Percentiles rank a stretch among this genome's conserved stretches.
These are phyloP conservation scores for Coemansia sp. DNA, from an alignment of 192 early-diverging fungal species.

Conservation along the genomic window DNA sequence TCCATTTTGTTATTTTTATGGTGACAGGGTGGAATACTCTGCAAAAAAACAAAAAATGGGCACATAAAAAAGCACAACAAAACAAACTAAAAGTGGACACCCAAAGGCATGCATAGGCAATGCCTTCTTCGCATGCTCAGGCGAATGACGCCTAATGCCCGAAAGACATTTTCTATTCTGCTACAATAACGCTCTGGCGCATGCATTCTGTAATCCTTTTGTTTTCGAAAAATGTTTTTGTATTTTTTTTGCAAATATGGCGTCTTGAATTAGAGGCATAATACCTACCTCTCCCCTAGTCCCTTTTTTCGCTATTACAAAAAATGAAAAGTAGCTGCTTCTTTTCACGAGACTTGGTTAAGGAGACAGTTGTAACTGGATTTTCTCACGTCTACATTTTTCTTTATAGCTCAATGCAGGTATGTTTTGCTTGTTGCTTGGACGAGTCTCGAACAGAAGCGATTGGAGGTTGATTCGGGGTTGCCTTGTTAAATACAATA, in stretches of 20 bases:
- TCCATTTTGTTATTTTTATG: neutral
- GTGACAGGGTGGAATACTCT: neutral
- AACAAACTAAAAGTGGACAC: neutral
- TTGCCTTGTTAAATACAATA: too few species aligned
- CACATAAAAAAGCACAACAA: too few species aligned
- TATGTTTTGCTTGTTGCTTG: neutral
- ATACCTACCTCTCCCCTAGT: neutral
- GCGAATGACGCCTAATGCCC: neutral
- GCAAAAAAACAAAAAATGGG: neutral
- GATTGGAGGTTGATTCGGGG: too few species aligned
- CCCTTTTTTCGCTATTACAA: neutral
- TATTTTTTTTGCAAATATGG: neutral
- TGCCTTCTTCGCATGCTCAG: slow-evolving; percentile 3
- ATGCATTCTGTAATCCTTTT: neutral
- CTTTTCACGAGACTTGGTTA: neutral
- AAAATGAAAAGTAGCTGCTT: neutral
- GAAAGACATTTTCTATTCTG: neutral
- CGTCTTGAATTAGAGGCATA: neutral
- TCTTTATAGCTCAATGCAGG: neutral
- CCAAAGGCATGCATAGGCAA: slow-evolving; percentile 8
- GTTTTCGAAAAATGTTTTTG: neutral
- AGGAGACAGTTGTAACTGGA: neutral
- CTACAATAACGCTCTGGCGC: neutral
- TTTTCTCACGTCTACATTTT: neutral
- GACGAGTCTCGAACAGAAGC: too few species aligned